phyloP scores from a whole-genome alignment of 306 rosid species.

The Quercus rubra region DNA sequence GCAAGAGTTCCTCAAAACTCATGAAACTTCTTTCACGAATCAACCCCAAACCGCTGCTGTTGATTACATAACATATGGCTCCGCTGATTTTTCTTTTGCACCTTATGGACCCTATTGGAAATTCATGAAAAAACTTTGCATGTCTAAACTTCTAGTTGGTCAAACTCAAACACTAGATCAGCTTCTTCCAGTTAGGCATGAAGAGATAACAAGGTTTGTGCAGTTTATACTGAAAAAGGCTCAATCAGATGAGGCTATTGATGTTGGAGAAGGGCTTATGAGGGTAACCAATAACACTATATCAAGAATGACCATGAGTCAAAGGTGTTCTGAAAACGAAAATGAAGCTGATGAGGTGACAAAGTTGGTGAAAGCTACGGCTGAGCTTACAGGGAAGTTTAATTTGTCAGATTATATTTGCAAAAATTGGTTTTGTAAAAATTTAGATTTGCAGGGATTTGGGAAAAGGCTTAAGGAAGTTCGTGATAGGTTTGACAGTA shows the following conservation, averaged over 20 bases:
- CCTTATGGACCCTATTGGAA: slow-evolving; percentile 50
- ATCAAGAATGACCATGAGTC: slow-evolving; percentile 45
- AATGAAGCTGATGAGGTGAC: slow-evolving; percentile 30
- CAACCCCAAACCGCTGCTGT: slow-evolving; percentile 20
- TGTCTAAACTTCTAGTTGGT: slow-evolving; percentile 59
- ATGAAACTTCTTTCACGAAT: slow-evolving; percentile 29
- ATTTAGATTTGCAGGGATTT: slow-evolving; percentile 50
- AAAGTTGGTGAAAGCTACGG: slow-evolving; percentile 33
- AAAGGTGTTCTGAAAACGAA: slow-evolving; percentile 28
- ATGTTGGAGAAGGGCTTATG: slow-evolving; percentile 39
- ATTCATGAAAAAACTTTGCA: slow-evolving; percentile 52
- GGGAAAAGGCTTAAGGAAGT: slow-evolving; percentile 29
- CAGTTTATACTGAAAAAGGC: slow-evolving; percentile 18
- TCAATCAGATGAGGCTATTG: slow-evolving; percentile 22
- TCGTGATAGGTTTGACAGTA: slow-evolving; percentile 36
- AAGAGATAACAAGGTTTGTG: slow-evolving; percentile 40
- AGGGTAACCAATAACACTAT: slow-evolving; percentile 35
- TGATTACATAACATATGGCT: slow-evolving; percentile 33
- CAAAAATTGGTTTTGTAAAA: slow-evolving; percentile 39
- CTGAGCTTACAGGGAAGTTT: slow-evolving; percentile 41
- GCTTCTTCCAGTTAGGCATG: slow-evolving; percentile 35
- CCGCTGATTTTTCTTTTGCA: slow-evolving; percentile 37
- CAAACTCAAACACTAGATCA: slow-evolving; percentile 33
- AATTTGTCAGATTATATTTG: slow-evolving; percentile 48
- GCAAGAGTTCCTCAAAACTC: slow-evolving; percentile 36